Percentiles rank a stretch among this genome's conserved stretches.
Conservation (phyloP, 805 yeast species). For the Nakazawaea wyomingensis region DNA sequence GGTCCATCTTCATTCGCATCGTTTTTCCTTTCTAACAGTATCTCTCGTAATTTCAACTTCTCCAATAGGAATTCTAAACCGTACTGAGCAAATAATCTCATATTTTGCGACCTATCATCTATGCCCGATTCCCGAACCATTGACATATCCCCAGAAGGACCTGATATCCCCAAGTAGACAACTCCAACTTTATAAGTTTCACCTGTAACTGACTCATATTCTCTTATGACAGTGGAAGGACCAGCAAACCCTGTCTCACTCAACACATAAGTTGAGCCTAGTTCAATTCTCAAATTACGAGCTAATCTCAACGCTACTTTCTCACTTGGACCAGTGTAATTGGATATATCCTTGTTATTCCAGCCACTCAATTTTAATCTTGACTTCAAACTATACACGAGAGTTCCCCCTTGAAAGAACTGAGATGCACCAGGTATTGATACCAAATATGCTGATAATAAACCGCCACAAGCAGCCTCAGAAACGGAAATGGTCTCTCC, state of each 20-base stretch:
- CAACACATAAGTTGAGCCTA: conserved; percentile 76
- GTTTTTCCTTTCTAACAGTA: background rate
- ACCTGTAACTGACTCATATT: conserved; percentile 15
- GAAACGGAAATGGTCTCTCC: conserved; percentile 71
- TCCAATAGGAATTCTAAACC: conserved; percentile 60
- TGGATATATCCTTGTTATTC: conserved; percentile 61
- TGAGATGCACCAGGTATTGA: conserved; percentile 82
- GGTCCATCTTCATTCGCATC: background rate
- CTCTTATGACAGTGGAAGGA: conserved; percentile 45
- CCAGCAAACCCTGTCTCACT: conserved; percentile 91
- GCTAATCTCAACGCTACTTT: conserved; percentile 72
- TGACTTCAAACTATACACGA: conserved; percentile 73
- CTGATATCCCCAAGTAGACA: conserved; percentile 66
- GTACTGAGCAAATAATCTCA: conserved; percentile 67
- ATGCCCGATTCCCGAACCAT: conserved; percentile 38
- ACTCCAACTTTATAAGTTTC: conserved; percentile 47
- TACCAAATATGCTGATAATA: conserved; percentile 73
- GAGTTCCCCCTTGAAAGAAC: conserved; percentile 79
- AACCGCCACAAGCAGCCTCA: conserved; percentile 90
- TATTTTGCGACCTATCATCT: conserved; percentile 56
- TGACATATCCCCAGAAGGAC: conserved; percentile 55
- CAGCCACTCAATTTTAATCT: conserved; percentile 75
- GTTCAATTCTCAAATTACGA: conserved; percentile 69
- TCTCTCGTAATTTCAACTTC: conserved; percentile 29
- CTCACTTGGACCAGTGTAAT: conserved; percentile 79